These are phyloP conservation scores for Tetrahymena thermophila DNA, from an alignment of 73 alveolate genomes.

Conservation along the genomic window DNA sequence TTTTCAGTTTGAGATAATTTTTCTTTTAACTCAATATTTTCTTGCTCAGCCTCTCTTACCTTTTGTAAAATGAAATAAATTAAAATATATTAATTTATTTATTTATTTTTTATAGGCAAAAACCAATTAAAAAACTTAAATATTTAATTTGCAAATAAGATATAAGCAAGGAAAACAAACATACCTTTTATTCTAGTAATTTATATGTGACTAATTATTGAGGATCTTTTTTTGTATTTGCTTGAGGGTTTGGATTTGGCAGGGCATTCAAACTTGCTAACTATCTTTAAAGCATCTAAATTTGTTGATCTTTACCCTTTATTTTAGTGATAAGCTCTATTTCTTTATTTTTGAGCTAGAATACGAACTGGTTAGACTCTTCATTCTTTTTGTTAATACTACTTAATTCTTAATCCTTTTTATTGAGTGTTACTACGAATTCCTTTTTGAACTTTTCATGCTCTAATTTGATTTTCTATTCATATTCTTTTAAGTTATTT, in stretches of 20 bases:
- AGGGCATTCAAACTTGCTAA: background rate
- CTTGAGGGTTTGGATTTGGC: background rate
- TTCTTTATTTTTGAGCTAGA: background rate
- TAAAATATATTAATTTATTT: slow-evolving; percentile 3
- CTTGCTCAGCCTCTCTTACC: slow-evolving; percentile 34
- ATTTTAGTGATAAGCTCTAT: background rate
- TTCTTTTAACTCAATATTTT: slow-evolving; percentile 41
- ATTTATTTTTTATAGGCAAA: background rate
- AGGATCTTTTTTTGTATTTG: background rate
- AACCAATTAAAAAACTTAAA: no score
- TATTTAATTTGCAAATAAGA: no score
- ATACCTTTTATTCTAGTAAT: slow-evolving; percentile 4
- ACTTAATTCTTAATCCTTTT: background rate
- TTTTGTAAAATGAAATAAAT: background rate
- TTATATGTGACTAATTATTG: background rate
- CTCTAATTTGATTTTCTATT: background rate
- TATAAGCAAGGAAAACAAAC: background rate
- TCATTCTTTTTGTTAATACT: background rate
- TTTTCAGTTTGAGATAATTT: slow-evolving; percentile 34
- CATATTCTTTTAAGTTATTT: background rate
- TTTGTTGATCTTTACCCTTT: background rate
- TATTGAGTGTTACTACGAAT: background rate
- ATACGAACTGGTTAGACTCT: background rate
- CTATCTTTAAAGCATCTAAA: background rate
- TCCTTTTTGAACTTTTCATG: background rate